phyloP scores from a whole-genome alignment of 352 stramenopile genomes.

The Phytophthora europaea region DNA sequence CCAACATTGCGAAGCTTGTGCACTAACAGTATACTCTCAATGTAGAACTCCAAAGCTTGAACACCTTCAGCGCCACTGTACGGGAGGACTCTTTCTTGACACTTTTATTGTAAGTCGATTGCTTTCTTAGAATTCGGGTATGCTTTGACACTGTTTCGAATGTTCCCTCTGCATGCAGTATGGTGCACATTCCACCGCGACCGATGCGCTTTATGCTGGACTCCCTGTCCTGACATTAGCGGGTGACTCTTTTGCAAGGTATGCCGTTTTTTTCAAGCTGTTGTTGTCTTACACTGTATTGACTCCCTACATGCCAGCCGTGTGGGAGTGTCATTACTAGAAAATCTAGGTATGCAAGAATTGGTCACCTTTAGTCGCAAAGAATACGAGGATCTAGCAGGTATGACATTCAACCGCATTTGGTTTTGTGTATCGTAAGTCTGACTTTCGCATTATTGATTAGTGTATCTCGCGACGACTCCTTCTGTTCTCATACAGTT shows the following conservation, averaged over 20 bases:
- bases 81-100: constrained; percentile 93
- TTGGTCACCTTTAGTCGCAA: constrained; percentile 55
- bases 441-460: not conserved
- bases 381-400: constrained; percentile 65
- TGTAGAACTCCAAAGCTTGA: constrained; percentile 68
- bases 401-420: constrained; percentile 18
- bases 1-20: not conserved
- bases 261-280: not conserved
- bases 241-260: constrained; percentile 71
- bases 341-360: constrained; percentile 45
- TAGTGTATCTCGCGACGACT: constrained; percentile 49
- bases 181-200: constrained; percentile 93
- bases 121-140: not conserved
- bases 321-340: constrained; percentile 57
- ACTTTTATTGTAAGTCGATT: constrained; percentile 78
- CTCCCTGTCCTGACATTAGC: constrained; percentile 91
- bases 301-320: constrained; percentile 38
- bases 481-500: constrained; percentile 26
- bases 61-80: constrained; percentile 80
- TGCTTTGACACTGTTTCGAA: not conserved
- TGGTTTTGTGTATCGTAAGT: not conserved
- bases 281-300: not conserved
- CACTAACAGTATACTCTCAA: constrained; percentile 4
- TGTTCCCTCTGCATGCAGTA: constrained; percentile 60
- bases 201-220: constrained; percentile 87